Percentiles rank a stretch among this genome's conserved stretches.
phyloP scores from a whole-genome alignment of 192 early-diverging fungal genomes.

The Dimargaris verticillata region DNA sequence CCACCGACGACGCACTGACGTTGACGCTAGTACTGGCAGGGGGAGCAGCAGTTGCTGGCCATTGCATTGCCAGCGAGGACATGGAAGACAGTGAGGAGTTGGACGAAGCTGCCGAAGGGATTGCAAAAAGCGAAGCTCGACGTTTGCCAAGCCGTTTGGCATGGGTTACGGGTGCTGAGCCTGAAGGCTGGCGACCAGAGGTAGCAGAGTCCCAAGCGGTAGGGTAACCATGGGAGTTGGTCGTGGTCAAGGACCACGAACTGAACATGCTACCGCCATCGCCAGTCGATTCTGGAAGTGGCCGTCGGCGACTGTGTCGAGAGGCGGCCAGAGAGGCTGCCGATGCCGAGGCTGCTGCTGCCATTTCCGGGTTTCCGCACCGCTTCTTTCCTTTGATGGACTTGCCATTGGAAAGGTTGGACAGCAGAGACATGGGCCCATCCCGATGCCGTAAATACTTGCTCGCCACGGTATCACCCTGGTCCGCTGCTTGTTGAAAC shows the following conservation, averaged over 20 bases:
- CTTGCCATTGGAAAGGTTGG: conserved; percentile 1
- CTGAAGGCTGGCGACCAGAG: background rate
- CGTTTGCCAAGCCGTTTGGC: background rate
- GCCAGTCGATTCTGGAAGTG: too few relatives aligned
- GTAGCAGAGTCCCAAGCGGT: background rate
- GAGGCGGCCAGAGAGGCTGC: conserved; percentile 6
- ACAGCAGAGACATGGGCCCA: conserved; percentile 9
- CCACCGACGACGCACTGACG: too few relatives aligned
- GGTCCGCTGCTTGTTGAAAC: conserved; percentile 2
- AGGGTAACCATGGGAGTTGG: background rate
- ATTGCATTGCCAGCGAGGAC: background rate
- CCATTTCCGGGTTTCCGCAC: background rate
- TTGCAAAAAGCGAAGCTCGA: conserved; percentile 6
- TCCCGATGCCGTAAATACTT: conserved; percentile 8
- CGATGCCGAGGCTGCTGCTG: conserved; percentile 8
- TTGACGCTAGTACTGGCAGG: too few relatives aligned
- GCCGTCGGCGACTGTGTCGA: background rate
- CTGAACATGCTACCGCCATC: background rate
- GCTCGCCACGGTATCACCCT: conserved; percentile 7
- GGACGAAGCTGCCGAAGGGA: conserved; percentile 8
- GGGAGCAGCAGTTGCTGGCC: too few relatives aligned
- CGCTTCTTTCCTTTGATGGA: background rate
- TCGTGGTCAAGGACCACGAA: background rate
- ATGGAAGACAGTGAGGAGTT: conserved; percentile 7
- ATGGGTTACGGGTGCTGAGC: background rate